Percentiles rank a stretch among this genome's conserved stretches.
phyloP scores from a whole-genome alignment of 495 filamentous ascomycete genomes.

The Penicillium verhagenii region DNA sequence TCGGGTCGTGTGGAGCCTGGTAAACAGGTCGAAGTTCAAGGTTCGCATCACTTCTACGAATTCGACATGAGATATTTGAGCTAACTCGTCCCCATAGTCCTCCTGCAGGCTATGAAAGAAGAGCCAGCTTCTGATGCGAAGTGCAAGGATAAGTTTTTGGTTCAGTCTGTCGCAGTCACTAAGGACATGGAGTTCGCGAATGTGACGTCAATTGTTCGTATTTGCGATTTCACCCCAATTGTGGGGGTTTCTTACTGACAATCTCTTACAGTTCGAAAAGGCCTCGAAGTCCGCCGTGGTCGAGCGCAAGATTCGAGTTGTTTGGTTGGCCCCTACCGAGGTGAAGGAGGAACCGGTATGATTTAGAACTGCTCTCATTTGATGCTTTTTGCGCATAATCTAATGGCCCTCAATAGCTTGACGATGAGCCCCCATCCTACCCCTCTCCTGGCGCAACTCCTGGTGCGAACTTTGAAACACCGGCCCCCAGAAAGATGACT shows the following conservation, averaged over 20 bases:
- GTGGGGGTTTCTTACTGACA: conserved; percentile 14
- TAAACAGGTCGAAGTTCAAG: conserved; percentile 85
- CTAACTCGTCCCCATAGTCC: conserved; percentile 54
- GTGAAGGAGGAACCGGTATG: conserved; percentile 38
- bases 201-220: conserved; percentile 74
- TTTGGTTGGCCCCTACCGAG: conserved; percentile 61
- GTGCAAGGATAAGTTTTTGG: conserved; percentile 97
- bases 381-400: conserved; percentile 1
- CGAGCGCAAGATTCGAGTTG: conserved; percentile 96
- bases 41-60: conserved; percentile 49
- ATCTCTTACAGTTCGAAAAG: conserved; percentile 57
- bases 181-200: conserved; percentile 79
- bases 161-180: conserved; percentile 86
- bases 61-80: not conserved
- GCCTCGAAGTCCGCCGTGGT: conserved; percentile 72
- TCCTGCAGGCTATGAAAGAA: conserved; percentile 96
- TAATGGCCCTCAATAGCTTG: conserved; percentile 12
- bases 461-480: conserved; percentile 51
- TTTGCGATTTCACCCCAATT: not conserved
- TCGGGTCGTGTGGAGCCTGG: conserved; percentile 91
- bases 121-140: conserved; percentile 82
- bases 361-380: not conserved
- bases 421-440: conserved; percentile 56
- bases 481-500: conserved; percentile 37
- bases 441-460: conserved; percentile 55